phyloP scores from a whole-genome alignment of 495 filamentous ascomycete genomes.

The Pseudomonodictys pantanalensis region DNA sequence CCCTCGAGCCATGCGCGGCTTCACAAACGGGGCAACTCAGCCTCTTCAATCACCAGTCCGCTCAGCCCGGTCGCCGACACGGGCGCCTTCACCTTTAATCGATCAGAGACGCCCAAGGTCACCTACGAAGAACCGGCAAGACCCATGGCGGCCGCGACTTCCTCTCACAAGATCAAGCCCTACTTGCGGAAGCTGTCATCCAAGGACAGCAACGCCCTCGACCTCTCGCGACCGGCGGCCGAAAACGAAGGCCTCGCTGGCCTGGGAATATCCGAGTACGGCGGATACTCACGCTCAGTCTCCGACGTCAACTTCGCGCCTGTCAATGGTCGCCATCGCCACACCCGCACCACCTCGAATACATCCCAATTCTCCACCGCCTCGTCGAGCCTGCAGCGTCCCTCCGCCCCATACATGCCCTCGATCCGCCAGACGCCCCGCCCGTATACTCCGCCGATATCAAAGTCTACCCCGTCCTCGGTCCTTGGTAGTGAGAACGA shows the following conservation, averaged over 20 bases:
- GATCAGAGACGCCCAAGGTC: conserved; percentile 36
- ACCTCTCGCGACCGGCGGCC: conserved; percentile 54
- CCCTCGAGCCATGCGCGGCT: conserved; percentile 35
- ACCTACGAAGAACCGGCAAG: conserved; percentile 39
- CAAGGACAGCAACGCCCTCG: conserved; percentile 51
- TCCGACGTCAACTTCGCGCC: conserved; percentile 40
- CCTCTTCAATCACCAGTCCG: conserved; percentile 35
- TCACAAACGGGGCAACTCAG: conserved; percentile 43
- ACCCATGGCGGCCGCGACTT: conserved; percentile 15
- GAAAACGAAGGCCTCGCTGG: conserved; percentile 57
- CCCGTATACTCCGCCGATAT: conserved; percentile 55
- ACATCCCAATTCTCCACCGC: conserved; percentile 56
- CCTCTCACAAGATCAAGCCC: conserved; percentile 51
- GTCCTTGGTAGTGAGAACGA: conserved; percentile 43
- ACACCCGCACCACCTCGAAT: conserved; percentile 56
- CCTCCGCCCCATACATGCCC: conserved; percentile 55
- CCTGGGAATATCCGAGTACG: conserved; percentile 52
- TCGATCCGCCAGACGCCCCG: conserved; percentile 60
- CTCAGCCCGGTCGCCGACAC: conserved; percentile 11
- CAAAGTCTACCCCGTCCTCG: conserved; percentile 53
- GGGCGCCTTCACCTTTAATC: conserved; percentile 33
- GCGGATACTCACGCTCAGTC: conserved; percentile 42
- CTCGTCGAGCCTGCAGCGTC: conserved; percentile 49
- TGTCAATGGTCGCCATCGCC: conserved; percentile 41
- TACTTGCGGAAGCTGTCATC: conserved; percentile 54